Base-by-base conservation (phyloP, 2,329 filamentous ascomycete genomes). In the Magnaporthiopsis rhizophila region DNA sequence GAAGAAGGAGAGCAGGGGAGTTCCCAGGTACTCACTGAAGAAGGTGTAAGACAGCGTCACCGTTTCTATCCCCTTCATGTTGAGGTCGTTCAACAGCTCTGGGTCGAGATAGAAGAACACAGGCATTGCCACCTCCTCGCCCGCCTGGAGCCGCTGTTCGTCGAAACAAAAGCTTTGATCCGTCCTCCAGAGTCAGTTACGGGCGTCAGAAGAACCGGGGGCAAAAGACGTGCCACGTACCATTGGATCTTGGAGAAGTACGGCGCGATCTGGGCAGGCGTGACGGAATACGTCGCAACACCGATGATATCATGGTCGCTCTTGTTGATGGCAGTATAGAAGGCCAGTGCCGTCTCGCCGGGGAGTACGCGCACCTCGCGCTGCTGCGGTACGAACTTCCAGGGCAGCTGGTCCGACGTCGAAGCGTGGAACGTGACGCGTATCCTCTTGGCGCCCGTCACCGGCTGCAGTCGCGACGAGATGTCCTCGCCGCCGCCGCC, bases 201-300 rank as follows among this genome's bases (percentile, higher is more conserved):
- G 5, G 9, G 45, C n/a, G 45, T 53, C 45, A 53, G 38, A 50
- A 50, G 38, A 50, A 21, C 3, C 15, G 18, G 6, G 18, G 18
- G 38, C 15, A 50, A 30, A 30, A 30, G 6, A 4, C 30, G 30
- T 30, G 32, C 32, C 32, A 53, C 45, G 74, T 4, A 53, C 45
- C 95, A 99, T 77, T 99, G 95, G 59, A 99, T 99, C 84, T 99
- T 99, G 85, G 91, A 96, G 74, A 99, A 99, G 76, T 99, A 99
- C 1, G 92, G 93, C 58, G 95, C 94, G 59, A 96, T 93, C 78
- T 99, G 95, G 3, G 87, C 95, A 0, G 95, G 95, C 3, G 94
- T 97, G 36, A 99, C 96, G 73, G 91, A 96, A 78, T 99, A 99
- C 9, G 95, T 99, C 13, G 95, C 95, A 58, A 99, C 93, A 61